Percentiles rank a stretch among this genome's conserved stretches.
Conservation (phyloP, 495 filamentous ascomycete species). For the Aspergillus nidulans region DNA sequence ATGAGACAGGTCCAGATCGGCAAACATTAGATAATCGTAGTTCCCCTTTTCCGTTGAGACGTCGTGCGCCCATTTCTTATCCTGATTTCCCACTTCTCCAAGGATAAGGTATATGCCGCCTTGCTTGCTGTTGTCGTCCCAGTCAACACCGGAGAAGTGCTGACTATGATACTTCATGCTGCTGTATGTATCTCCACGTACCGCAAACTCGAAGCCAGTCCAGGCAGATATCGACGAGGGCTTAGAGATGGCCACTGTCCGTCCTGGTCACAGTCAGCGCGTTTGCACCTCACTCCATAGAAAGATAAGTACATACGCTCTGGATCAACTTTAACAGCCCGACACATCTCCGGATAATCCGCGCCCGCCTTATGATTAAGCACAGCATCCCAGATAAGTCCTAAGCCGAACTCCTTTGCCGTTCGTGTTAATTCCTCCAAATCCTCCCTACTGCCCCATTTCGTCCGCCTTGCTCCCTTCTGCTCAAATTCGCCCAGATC, state of each 20-base stretch:
- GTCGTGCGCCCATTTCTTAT: conserved; percentile 61
- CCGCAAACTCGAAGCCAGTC: conserved; percentile 62
- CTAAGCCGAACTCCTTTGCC: conserved; percentile 48
- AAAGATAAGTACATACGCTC: conserved; percentile 29
- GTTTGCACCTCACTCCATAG: neutral
- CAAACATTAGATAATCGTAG: conserved; percentile 66
- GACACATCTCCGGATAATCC: conserved; percentile 55
- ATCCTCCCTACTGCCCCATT: conserved; percentile 63
- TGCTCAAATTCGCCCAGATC: conserved; percentile 77
- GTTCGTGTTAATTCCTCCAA: conserved; percentile 46
- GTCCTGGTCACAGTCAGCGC: conserved; percentile 29
- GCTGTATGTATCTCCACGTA: conserved; percentile 56
- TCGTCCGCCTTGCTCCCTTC: conserved; percentile 57
- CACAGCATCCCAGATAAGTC: conserved; percentile 70
- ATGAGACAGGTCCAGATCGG: conserved; percentile 62
- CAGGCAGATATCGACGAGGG: conserved; percentile 61
- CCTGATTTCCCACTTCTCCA: conserved; percentile 35
- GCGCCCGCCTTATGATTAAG: conserved; percentile 71
- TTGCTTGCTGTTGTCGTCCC: conserved; percentile 50
- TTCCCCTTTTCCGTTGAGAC: conserved; percentile 66
- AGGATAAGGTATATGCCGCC: conserved; percentile 64
- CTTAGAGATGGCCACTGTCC: conserved; percentile 48
- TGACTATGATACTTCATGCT: conserved; percentile 62
- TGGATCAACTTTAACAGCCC: conserved; percentile 57
- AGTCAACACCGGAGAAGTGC: conserved; percentile 68